Evolutionary conservation across 768 basidiomycete genomes (phyloP), one percentile per base, ranked within the genome.

Genomic region (Kwoniella sp.): DNA sequence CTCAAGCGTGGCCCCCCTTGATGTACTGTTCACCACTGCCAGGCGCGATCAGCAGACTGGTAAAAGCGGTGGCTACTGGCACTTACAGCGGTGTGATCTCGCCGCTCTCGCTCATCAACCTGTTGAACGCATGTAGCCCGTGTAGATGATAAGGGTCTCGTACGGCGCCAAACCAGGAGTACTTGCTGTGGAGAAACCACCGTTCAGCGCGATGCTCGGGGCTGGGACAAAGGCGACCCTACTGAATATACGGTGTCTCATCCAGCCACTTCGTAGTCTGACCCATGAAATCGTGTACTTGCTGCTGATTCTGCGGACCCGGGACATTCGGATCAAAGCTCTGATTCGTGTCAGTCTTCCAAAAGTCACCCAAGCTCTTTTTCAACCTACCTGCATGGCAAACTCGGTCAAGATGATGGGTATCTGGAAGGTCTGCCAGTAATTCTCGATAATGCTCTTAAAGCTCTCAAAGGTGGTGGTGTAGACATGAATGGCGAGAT

Each of bases 211-310:
- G 33, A 37, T 7, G 10, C 19, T 15, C 15, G 15, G 19, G 15
- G 6, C 6, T 36, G 15, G 7, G 34, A n/a, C 7, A 7, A 6
- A n/a, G 11, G 11, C 6, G 28, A 12, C 57, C 66, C 29, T 31
- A 63, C 64, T 46, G 25, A 31, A 69, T 59, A 32, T 62, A 69
- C 10, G 57, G 49, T 0, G 64, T 69, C 43, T 64, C 58, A 50
- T 69, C 67, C 12, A 69, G 60, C 67, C 67, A 69, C 38, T 61
- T 52, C 6, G 64, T 69, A 0, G 60, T 60, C 45, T 66, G 67
- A 68, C 67, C 67, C 67, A 69, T 69, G 43, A 64, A 69, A 40
- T 69, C 67, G 40, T 69, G 67, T 0, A 69, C 67, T 53, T 69
- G 62, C 36, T 69, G 67, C 37, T 62, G 59, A 29, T 17, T 45